Conservation (phyloP, 495 filamentous ascomycete species). For the Talaromyces thailandensis region DNA sequence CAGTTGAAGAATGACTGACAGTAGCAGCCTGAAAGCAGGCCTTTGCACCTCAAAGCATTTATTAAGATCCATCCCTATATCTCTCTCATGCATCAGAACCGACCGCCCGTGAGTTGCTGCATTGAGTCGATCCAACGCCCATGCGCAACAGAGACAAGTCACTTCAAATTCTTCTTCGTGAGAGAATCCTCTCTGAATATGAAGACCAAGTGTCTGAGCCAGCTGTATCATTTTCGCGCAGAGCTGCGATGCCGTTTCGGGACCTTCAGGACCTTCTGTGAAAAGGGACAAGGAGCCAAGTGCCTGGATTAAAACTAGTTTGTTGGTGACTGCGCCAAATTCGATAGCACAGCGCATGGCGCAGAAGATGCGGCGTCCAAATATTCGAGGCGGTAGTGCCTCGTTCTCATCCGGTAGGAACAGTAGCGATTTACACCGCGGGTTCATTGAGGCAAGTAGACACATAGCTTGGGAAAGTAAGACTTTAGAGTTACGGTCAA, state of each 20-base stretch:
- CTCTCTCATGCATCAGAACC: not conserved
- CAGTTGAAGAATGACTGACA: not conserved
- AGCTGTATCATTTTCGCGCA: not conserved
- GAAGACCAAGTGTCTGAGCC: not conserved
- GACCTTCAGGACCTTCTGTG: not conserved
- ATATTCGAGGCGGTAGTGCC: not conserved
- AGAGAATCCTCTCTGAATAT: not conserved
- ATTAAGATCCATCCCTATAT: not conserved
- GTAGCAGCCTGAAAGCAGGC: not conserved
- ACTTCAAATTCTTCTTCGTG: not conserved
- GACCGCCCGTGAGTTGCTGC: conserved; percentile 3
- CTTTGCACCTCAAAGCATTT: not conserved
- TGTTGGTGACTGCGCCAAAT: not conserved
- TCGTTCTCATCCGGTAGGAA: not conserved
- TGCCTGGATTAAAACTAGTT: not conserved
- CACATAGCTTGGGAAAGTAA: conserved; percentile 2
- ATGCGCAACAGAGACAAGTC: not conserved
- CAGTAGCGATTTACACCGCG: not conserved
- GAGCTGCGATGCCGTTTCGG: not conserved
- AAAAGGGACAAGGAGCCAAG: not conserved
- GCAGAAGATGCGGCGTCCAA: not conserved
- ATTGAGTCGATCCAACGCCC: conserved; percentile 5
- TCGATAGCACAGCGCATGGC: not conserved
- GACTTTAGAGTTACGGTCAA: not conserved
- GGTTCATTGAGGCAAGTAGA: not conserved